Conservation (phyloP, 2,329 filamentous ascomycete genomes). For the Ophiostoma ips region DNA sequence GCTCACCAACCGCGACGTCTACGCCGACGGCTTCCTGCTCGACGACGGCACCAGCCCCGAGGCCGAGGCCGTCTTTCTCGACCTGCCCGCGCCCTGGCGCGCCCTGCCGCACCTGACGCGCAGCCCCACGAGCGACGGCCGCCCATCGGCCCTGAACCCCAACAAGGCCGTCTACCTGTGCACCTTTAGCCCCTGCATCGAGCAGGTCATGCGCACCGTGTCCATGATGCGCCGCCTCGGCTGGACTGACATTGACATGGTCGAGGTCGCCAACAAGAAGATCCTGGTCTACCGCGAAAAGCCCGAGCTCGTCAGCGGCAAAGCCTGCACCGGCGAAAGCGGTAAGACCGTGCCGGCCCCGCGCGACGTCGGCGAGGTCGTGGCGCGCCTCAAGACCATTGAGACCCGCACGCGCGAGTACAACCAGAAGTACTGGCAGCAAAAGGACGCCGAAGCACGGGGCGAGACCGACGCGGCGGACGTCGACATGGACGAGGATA, state of each 20-base stretch:
- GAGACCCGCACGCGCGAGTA: slow-evolving; percentile 56
- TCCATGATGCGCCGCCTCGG: slow-evolving; percentile 64
- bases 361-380: slow-evolving; percentile 64
- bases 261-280: slow-evolving; percentile 68
- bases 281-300: slow-evolving; percentile 74
- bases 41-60: slow-evolving; percentile 42
- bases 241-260: slow-evolving; percentile 89
- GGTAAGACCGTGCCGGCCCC: slow-evolving; percentile 32
- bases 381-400: slow-evolving; percentile 58
- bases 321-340: slow-evolving; percentile 50
- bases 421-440: slow-evolving; percentile 18
- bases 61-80: slow-evolving; percentile 63
- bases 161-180: slow-evolving; percentile 65
- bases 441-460: neutral
- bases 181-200: slow-evolving; percentile 93
- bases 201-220: slow-evolving; percentile 83
- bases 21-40: slow-evolving; percentile 57
- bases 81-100: slow-evolving; percentile 69
- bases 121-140: slow-evolving; percentile 10
- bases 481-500: slow-evolving; percentile 11
- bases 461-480: slow-evolving; percentile 12
- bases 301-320: slow-evolving; percentile 49
- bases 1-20: slow-evolving; percentile 68
- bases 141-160: slow-evolving; percentile 50
- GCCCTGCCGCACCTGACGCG: slow-evolving; percentile 64